Conservation (phyloP, 768 basidiomycete genomes). For the Russula brevipes region DNA sequence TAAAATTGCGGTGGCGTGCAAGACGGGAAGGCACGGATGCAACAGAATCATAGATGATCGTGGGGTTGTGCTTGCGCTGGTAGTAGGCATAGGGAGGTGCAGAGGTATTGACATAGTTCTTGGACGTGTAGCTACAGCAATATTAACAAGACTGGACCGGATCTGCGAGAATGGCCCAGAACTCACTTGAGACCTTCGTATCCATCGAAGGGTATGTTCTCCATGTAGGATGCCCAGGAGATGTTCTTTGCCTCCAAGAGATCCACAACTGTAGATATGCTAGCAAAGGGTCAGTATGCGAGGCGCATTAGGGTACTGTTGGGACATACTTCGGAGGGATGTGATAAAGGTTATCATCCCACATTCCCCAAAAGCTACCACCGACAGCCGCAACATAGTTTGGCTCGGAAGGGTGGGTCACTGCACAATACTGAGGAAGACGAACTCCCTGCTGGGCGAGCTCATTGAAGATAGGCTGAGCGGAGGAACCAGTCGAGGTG, state of each 20-base stretch:
- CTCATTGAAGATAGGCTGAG: conserved; percentile 30
- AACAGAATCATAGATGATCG: conserved; percentile 49
- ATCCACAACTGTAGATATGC: conserved; percentile 52
- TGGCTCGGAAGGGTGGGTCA: conserved; percentile 59
- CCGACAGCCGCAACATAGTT: conserved; percentile 50
- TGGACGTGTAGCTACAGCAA: conserved; percentile 32
- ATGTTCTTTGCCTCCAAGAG: conserved; percentile 52
- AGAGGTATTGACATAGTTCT: conserved; percentile 37
- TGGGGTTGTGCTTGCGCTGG: conserved; percentile 53
- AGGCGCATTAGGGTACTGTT: neutral
- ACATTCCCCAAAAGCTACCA: conserved; percentile 51
- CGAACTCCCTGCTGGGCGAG: conserved; percentile 48
- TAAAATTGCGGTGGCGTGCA: conserved; percentile 51
- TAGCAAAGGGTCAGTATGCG: neutral
- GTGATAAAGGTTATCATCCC: conserved; percentile 37
- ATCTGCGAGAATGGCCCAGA: neutral
- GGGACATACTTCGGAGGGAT: conserved; percentile 27
- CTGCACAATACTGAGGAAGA: conserved; percentile 39
- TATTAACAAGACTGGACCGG: neutral
- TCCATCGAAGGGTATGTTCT: conserved; percentile 50
- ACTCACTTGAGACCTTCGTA: conserved; percentile 31
- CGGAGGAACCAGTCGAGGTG: conserved; percentile 23
- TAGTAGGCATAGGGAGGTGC: conserved; percentile 44
- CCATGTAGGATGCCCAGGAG: conserved; percentile 59
- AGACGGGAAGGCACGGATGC: conserved; percentile 39